These are phyloP conservation scores for Podila epigama DNA, from an alignment of 192 early-diverging fungal genomes.

Conservation along the genomic window DNA sequence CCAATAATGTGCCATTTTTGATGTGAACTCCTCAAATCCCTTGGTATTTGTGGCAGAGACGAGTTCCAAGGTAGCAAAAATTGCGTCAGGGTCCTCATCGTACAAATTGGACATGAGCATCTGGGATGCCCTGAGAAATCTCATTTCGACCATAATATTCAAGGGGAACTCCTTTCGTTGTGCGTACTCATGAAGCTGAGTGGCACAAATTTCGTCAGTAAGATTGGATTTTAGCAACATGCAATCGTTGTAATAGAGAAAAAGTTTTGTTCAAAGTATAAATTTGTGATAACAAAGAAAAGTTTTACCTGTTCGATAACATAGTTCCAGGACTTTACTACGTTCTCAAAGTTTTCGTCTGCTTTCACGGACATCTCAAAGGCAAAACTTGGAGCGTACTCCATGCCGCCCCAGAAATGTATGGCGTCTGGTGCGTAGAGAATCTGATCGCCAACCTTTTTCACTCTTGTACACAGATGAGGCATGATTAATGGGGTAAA, in stretches of 20 bases:
- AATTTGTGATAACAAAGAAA: background rate
- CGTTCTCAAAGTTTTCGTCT: constrained; percentile 32
- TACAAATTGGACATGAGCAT: constrained; percentile 21
- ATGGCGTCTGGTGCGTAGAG: constrained; percentile 39
- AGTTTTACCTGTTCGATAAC: background rate
- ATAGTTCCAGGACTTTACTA: constrained; percentile 9
- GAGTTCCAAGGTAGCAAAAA: constrained; percentile 21
- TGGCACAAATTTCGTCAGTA: background rate
- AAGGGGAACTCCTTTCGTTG: constrained; percentile 18
- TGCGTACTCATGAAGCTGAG: constrained; percentile 27
- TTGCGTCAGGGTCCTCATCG: constrained; percentile 41
- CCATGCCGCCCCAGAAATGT: constrained; percentile 42
- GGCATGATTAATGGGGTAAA: constrained; percentile 24
- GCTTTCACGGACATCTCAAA: constrained; percentile 38
- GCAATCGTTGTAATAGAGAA: too few species aligned
- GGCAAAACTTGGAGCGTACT: constrained; percentile 17
- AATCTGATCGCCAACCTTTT: background rate
- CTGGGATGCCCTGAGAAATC: constrained; percentile 29
- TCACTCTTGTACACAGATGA: constrained; percentile 4
- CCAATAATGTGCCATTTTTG: constrained; percentile 27
- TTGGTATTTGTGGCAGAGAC: constrained; percentile 12
- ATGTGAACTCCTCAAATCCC: constrained; percentile 27
- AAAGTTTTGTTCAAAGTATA: background rate
- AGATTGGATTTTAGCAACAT: too few species aligned
- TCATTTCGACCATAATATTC: constrained; percentile 24